These are phyloP conservation scores for Brassica juncea DNA, from an alignment of 345 rosid species.

Conservation along the genomic window DNA sequence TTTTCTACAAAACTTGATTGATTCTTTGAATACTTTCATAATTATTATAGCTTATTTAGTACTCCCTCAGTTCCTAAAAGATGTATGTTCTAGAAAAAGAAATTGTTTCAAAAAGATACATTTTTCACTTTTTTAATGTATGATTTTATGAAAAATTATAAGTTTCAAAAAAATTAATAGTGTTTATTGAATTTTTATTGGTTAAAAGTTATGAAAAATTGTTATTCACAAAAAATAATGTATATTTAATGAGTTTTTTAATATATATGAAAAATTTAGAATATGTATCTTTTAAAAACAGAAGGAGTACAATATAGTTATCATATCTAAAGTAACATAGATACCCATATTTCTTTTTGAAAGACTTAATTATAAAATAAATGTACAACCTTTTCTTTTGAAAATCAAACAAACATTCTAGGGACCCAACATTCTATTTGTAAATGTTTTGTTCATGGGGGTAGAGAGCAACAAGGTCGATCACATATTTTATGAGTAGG, in stretches of 20 bases:
- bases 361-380: conserved; percentile 5
- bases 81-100: too few relatives aligned
- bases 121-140: too few relatives aligned
- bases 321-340: conserved; percentile 17
- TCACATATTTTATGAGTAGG: not conserved
- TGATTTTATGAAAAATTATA: too few relatives aligned
- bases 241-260: too few relatives aligned
- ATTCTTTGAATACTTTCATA: conserved; percentile 16
- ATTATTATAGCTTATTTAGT: not conserved
- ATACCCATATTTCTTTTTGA: conserved; percentile 9
- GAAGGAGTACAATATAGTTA: not conserved
- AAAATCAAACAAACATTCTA: not conserved
- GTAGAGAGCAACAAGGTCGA: not conserved
- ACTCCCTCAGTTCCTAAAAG: not conserved
- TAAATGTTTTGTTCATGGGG: conserved; percentile 7
- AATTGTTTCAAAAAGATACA: too few relatives aligned
- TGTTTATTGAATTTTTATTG: too few relatives aligned
- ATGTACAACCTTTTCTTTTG: conserved; percentile 12
- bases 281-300: too few relatives aligned
- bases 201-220: too few relatives aligned
- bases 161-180: too few relatives aligned
- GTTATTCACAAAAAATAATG: too few relatives aligned
- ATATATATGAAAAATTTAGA: too few relatives aligned
- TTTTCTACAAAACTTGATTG: conserved; percentile 34
- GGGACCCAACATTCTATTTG: not conserved